Evolutionary conservation across 306 rosid genomes (phyloP).

Genomic region (Vigna unguiculata): DNA sequence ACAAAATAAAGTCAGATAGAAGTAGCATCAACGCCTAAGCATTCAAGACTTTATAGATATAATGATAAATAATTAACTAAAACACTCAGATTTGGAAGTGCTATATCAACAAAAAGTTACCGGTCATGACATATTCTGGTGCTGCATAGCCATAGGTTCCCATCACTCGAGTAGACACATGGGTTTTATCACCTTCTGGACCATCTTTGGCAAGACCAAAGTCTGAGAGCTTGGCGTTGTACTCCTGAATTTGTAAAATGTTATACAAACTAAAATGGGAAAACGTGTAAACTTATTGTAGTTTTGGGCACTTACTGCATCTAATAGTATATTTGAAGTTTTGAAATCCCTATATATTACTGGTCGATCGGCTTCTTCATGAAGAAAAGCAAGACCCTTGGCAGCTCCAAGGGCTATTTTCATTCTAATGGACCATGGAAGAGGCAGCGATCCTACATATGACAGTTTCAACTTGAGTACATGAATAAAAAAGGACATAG

Average conservation of each 20-base stretch:
- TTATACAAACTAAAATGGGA: constrained; percentile 45
- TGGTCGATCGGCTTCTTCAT: constrained; percentile 95
- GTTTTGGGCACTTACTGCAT: constrained; percentile 76
- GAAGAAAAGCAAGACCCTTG: constrained; percentile 95
- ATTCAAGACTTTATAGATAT: not conserved
- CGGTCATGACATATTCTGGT: constrained; percentile 98
- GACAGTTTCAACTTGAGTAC: constrained; percentile 41
- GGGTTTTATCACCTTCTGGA: constrained; percentile 97
- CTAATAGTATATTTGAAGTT: constrained; percentile 93
- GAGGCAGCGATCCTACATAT: constrained; percentile 87
- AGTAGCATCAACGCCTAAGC: not conserved
- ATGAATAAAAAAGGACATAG: constrained; percentile 23
- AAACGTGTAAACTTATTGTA: not conserved
- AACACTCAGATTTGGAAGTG: constrained; percentile 5
- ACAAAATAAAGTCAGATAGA: not conserved
- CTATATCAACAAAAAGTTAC: constrained; percentile 51
- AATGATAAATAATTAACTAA: not conserved
- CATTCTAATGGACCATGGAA: constrained; percentile 98
- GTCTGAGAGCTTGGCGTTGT: constrained; percentile 96
- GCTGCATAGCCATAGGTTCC: constrained; percentile 99
- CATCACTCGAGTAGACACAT: constrained; percentile 97
- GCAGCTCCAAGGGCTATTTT: constrained; percentile 99
- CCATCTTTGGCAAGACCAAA: constrained; percentile 99
- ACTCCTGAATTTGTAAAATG: constrained; percentile 66
- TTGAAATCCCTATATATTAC: constrained; percentile 96